Conservation (phyloP, 2,329 filamentous ascomycete species). For the Fusarium domesticum region DNA sequence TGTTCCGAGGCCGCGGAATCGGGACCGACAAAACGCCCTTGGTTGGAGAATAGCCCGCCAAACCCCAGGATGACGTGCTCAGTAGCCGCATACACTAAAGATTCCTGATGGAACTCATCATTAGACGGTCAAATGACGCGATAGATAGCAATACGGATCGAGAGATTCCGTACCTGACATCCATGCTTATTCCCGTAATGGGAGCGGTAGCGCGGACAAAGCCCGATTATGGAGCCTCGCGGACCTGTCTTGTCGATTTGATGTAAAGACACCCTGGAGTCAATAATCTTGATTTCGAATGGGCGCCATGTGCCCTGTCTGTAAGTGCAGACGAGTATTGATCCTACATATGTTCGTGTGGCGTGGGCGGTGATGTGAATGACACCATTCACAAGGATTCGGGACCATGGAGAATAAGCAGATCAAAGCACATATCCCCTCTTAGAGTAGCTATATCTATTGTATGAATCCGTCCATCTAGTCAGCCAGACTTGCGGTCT, state of each 20-base stretch:
- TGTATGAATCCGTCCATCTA: neutral
- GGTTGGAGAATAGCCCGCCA: neutral
- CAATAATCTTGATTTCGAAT: neutral
- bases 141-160: neutral
- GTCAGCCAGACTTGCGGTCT: neutral
- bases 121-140: neutral
- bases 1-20: too few relatives aligned
- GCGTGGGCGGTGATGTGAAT: neutral
- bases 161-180: neutral
- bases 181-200: neutral
- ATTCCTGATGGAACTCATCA: neutral
- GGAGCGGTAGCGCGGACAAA: too few relatives aligned
- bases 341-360: neutral
- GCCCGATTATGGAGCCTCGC: neutral
- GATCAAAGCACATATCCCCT: neutral
- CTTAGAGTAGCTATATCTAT: neutral
- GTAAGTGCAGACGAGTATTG: neutral
- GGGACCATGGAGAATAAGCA: neutral
- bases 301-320: neutral
- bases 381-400: neutral
- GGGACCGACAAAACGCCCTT: too few relatives aligned
- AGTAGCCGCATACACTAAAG: neutral
- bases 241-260: neutral
- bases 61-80: neutral
- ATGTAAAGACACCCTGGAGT: too few relatives aligned